Base-by-base conservation (phyloP, 169 alveolate genomes). In the Eimeria necatrix region DNA sequence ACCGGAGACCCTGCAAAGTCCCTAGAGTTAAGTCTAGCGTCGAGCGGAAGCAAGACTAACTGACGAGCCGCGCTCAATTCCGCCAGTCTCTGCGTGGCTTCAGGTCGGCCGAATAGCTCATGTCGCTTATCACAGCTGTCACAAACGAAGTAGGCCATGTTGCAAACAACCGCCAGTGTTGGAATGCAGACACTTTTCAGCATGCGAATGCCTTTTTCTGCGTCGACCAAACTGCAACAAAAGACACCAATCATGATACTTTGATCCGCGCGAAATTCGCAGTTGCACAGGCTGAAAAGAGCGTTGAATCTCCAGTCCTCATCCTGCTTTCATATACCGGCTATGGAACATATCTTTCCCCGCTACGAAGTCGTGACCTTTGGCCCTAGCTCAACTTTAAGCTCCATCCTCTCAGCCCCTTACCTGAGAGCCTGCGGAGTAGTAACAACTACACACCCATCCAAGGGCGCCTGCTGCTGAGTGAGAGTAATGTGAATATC, bases 401-500 rank as follows among this genome's bases (percentile, higher is more conserved):
- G 7, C 32, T 85, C 18, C 76, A 46, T 46, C 12, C 32, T 61
- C 71, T 7, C 84, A 10, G 53, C 53, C 2, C 26, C 71, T 7
- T 73, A 94, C 96, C 95, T 89, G 49, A 99, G 97, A 90, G 97
- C 97, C 96, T 99, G 98, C 51, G 99, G 99, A 8, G 99, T 99
- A 0, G 99, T 99, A n/a, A 99, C 98, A 22, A 99, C 98, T 16
- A 99, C 98, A 32, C 99, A 99, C 7, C 98, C 99, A 86, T 97
- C 97, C 24, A 98, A 74, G 24, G 93, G 88, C 22, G 98, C 95
- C 96, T 97, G 95, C 80, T 99, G 97, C 95, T 99, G 98, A 91
- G 99, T 98, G 56, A 99, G 97, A 73, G 99, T 98, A 60, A 99
- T 97, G 95, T 99, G 98, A 81, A 99, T 99, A 95, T 99, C 99